Evolutionary conservation across 106 monocot genomes (phyloP).

Genomic region (Dioscorea zingiberensis): DNA sequence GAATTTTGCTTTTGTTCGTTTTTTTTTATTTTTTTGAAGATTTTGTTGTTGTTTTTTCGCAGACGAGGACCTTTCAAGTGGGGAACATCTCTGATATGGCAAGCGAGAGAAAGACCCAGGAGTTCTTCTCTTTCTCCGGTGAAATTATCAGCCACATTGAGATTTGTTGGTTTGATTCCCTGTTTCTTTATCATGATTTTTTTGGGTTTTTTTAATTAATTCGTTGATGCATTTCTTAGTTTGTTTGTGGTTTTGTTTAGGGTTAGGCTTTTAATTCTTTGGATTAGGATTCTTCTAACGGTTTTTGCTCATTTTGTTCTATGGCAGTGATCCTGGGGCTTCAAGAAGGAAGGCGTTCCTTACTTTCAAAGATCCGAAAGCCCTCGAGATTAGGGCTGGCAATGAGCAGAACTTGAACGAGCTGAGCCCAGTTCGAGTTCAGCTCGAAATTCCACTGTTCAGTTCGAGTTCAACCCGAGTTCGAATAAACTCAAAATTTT

Average conservation of each 20-base stretch:
- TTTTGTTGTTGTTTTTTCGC: constrained; percentile 11
- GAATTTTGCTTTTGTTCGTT: neutral
- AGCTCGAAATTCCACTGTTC: too few species aligned
- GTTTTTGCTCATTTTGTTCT: neutral
- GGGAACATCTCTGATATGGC: constrained; percentile 93
- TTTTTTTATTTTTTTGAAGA: neutral
- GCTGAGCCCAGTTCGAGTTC: too few species aligned
- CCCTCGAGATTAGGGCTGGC: too few species aligned
- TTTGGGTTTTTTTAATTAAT: neutral
- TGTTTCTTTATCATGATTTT: constrained; percentile 4
- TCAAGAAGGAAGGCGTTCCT: constrained; percentile 58
- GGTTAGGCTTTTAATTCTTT: neutral
- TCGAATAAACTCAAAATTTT: too few species aligned
- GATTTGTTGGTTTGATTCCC: constrained; percentile 28
- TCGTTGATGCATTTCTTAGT: neutral
- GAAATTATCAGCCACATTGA: constrained; percentile 82
- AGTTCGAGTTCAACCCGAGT: too few species aligned
- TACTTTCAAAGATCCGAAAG: constrained; percentile 82
- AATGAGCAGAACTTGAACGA: too few species aligned
- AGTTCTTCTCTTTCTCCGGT: constrained; percentile 99
- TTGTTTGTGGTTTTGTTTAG: neutral
- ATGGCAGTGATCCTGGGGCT: constrained; percentile 22
- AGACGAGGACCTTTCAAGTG: constrained; percentile 68
- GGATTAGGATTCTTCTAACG: constrained; percentile 3
- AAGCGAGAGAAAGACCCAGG: constrained; percentile 82